These are phyloP conservation scores for Pythium periplocum DNA, from an alignment of 352 stramenopile species.

Conservation along the genomic window DNA sequence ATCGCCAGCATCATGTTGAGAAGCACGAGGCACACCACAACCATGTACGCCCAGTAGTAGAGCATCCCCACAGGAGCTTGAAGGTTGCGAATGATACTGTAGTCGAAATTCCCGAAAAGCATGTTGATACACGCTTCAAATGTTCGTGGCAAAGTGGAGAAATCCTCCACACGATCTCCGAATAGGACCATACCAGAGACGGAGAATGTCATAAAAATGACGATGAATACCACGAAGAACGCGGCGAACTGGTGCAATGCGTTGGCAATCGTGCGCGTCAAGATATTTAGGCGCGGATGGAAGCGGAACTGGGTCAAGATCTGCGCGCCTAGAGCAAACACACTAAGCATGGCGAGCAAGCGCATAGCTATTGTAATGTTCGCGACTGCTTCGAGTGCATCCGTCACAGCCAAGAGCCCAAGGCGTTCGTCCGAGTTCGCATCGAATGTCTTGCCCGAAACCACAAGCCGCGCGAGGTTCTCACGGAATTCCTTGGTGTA, in stretches of 20 bases:
- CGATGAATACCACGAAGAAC: constrained; percentile 54
- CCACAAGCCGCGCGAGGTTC: constrained; percentile 34
- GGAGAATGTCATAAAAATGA: constrained; percentile 52
- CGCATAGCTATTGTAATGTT: constrained; percentile 26
- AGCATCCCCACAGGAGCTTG: constrained; percentile 39
- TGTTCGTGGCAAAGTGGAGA: constrained; percentile 32
- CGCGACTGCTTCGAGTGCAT: constrained; percentile 19
- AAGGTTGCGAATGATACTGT: constrained; percentile 34
- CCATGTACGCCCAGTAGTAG: constrained; percentile 67
- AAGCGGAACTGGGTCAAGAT: constrained; percentile 50
- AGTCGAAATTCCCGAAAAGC: constrained; percentile 65
- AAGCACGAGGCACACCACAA: constrained; percentile 55
- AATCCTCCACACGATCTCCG: constrained; percentile 41
- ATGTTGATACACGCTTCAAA: constrained; percentile 63
- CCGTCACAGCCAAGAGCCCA: constrained; percentile 20
- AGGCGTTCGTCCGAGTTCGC: constrained; percentile 23
- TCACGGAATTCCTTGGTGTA: constrained; percentile 23
- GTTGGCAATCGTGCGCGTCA: constrained; percentile 47
- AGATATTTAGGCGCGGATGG: constrained; percentile 46
- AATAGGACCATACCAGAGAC: constrained; percentile 47
- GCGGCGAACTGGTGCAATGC: constrained; percentile 41
- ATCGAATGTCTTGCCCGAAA: constrained; percentile 28
- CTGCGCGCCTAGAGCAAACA: constrained; percentile 29
- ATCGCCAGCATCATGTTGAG: constrained; percentile 77
- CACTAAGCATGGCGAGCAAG: constrained; percentile 22